phyloP scores from a whole-genome alignment of 1,284 basidiomycete species.

The Microbotryum scabiosae region DNA sequence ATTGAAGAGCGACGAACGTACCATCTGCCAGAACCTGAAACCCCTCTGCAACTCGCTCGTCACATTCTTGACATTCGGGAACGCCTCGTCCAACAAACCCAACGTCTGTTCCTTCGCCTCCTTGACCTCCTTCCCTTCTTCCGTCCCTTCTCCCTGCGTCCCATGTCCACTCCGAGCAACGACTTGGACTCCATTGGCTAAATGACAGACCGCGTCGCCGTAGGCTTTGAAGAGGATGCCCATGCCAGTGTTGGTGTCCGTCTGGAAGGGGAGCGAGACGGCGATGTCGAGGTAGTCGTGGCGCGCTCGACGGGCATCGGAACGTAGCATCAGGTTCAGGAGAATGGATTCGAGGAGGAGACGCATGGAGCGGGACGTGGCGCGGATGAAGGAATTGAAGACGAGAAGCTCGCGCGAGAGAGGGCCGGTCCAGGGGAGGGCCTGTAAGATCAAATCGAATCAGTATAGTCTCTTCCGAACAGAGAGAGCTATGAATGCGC shows the following conservation, averaged over 20 bases:
- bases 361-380: constrained; percentile 78
- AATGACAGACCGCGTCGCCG: constrained; percentile 35
- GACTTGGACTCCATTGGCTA: constrained; percentile 26
- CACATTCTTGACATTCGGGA: constrained; percentile 77
- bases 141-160: constrained; percentile 41
- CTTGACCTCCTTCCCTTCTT: constrained; percentile 63
- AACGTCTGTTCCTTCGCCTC: constrained; percentile 80
- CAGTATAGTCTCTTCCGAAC: background rate
- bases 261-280: constrained; percentile 78
- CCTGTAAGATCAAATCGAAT: background rate
- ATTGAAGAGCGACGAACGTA: constrained; percentile 38
- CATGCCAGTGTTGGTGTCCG: constrained; percentile 94
- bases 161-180: constrained; percentile 53
- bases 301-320: constrained; percentile 71
- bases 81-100: constrained; percentile 86
- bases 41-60: constrained; percentile 83
- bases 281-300: constrained; percentile 91
- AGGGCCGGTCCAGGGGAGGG: constrained; percentile 80
- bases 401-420: constrained; percentile 90
- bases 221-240: constrained; percentile 85
- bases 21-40: constrained; percentile 97
- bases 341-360: constrained; percentile 84
- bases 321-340: constrained; percentile 81
- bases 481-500: background rate
- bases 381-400: constrained; percentile 94